phyloP scores from a whole-genome alignment of 805 yeast genomes.

The Candida succiphila region DNA sequence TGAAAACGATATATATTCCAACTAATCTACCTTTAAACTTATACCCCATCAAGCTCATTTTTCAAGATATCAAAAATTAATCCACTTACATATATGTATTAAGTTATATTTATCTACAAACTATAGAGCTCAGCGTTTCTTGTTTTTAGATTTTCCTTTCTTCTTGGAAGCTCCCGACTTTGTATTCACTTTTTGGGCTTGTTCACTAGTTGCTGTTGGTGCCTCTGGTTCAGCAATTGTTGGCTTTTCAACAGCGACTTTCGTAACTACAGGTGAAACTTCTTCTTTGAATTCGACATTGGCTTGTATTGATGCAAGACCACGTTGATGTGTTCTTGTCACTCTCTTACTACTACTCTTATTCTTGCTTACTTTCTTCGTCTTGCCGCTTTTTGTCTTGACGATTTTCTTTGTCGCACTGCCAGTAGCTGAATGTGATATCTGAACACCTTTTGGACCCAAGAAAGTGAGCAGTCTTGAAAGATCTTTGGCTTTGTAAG shows the following conservation, averaged over 20 bases:
- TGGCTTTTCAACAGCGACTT: neutral
- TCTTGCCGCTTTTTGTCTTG: constrained; percentile 1
- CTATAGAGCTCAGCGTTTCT: too few relatives aligned
- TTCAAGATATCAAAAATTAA: too few relatives aligned
- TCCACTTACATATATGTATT: too few relatives aligned
- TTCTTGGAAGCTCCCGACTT: too few relatives aligned
- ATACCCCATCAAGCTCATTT: too few relatives aligned
- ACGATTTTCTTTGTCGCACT: constrained; percentile 2
- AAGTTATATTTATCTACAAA: too few relatives aligned
- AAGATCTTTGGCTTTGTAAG: constrained; percentile 62
- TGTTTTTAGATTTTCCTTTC: constrained; percentile 5
- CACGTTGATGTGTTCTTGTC: constrained; percentile 1
- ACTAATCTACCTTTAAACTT: too few relatives aligned
- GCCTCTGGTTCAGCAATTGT: neutral
- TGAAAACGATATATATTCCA: too few relatives aligned
- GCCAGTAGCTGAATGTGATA: constrained; percentile 12
- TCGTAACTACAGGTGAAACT: neutral
- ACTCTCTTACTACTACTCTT: neutral
- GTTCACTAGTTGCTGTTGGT: neutral
- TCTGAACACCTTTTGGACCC: constrained; percentile 51
- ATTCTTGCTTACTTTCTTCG: neutral
- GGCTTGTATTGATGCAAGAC: constrained; percentile 2
- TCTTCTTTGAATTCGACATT: constrained; percentile 3
- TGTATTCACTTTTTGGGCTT: neutral
- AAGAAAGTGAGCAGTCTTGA: constrained; percentile 61